Percentiles rank a stretch among this genome's conserved stretches.
These are phyloP conservation scores for Cylindrotheca closterium DNA, from an alignment of 108 stramenopile genomes.

Conservation along the genomic window DNA sequence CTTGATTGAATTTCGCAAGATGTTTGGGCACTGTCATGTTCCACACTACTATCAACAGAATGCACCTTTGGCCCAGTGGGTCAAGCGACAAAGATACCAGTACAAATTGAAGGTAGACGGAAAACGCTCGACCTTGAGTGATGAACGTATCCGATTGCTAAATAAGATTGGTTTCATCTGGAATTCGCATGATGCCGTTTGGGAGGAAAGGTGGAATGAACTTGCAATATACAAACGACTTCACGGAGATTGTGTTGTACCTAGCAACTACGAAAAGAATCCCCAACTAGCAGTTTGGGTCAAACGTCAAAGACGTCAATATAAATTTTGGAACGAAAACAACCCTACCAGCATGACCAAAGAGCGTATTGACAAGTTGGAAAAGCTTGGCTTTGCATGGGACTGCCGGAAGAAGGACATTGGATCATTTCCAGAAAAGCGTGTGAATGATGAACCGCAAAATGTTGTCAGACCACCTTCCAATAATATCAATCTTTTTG, in stretches of 20 bases:
- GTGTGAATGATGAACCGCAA: not conserved
- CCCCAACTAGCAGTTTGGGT: constrained; percentile 49
- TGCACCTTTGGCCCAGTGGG: constrained; percentile 41
- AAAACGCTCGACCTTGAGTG: constrained; percentile 39
- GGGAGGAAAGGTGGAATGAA: constrained; percentile 33
- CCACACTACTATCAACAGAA: constrained; percentile 27
- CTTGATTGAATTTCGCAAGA: constrained; percentile 24
- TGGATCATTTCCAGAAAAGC: not conserved
- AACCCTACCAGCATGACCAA: constrained; percentile 40
- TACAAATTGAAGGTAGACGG: constrained; percentile 52
- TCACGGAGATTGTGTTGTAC: constrained; percentile 44
- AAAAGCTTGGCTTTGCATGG: constrained; percentile 54
- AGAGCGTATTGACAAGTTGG: constrained; percentile 38
- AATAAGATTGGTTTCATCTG: constrained; percentile 52
- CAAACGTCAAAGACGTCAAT: constrained; percentile 54
- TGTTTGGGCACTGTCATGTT: constrained; percentile 44
- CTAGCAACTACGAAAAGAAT: constrained; percentile 35
- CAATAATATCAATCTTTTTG: too few relatives aligned
- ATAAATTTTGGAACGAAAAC: constrained; percentile 44
- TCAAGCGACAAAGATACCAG: constrained; percentile 50
- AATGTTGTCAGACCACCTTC: not conserved
- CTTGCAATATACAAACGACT: constrained; percentile 19
- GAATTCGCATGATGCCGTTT: constrained; percentile 45
- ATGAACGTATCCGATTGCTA: constrained; percentile 43
- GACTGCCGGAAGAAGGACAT: constrained; percentile 33